phyloP scores from a whole-genome alignment of 768 basidiomycete genomes.

The Pleurotus ostreatus region DNA sequence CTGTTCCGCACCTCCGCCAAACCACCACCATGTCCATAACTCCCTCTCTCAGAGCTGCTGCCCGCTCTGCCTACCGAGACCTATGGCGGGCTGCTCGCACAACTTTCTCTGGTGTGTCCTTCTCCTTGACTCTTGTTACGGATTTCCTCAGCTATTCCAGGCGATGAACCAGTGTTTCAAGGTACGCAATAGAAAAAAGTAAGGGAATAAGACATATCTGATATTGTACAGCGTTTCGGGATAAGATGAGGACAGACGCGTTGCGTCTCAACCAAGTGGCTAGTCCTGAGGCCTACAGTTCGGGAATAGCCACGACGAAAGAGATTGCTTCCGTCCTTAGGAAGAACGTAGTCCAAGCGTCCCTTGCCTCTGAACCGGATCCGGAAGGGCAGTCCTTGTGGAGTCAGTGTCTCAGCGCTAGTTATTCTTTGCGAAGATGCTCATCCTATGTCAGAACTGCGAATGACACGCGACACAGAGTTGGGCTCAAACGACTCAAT shows the following conservation, averaged over 20 bases:
- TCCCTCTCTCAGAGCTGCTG: constrained; percentile 54
- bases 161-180: constrained; percentile 51
- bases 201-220: neutral
- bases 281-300: constrained; percentile 45
- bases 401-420: constrained; percentile 37
- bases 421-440: neutral
- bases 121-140: neutral
- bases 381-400: constrained; percentile 28
- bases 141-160: constrained; percentile 25
- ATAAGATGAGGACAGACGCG: constrained; percentile 63
- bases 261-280: constrained; percentile 33
- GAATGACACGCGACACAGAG: constrained; percentile 78
- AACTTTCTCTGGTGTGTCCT: constrained; percentile 58
- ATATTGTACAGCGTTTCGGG: constrained; percentile 59
- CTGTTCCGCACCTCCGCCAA: neutral
- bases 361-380: constrained; percentile 34
- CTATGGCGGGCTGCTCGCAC: constrained; percentile 60
- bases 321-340: constrained; percentile 75
- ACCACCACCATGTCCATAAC: constrained; percentile 45
- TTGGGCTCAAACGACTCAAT: constrained; percentile 82
- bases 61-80: constrained; percentile 71
- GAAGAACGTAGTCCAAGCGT: constrained; percentile 84
- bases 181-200: constrained; percentile 29
- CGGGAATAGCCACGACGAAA: constrained; percentile 52
- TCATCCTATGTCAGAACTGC: constrained; percentile 46